A percentile compares a stretch with the other conserved stretches of the same genome.
Conservation (phyloP, 2,329 filamentous ascomycete genomes). For the Coleophoma eucalyptorum region DNA sequence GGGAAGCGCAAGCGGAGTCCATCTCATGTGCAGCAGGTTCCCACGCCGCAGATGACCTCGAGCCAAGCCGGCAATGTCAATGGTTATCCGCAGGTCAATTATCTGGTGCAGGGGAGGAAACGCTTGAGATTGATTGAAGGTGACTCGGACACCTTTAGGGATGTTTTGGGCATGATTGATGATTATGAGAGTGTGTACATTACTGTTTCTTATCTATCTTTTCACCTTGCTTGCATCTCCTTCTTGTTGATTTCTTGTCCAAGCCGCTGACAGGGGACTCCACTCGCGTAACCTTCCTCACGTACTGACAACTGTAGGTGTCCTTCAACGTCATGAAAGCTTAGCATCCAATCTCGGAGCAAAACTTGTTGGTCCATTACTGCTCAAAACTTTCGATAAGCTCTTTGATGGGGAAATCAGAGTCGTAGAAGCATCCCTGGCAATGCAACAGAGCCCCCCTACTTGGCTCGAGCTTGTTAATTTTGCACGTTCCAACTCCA, state of each 20-base stretch:
- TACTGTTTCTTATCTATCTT: neutral
- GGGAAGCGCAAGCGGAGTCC: conserved; percentile 24
- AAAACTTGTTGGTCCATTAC: conserved; percentile 74
- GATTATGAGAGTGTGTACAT: conserved; percentile 64
- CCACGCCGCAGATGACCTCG: conserved; percentile 28
- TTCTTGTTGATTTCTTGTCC: neutral
- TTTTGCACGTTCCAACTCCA: conserved; percentile 76
- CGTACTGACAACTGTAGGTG: conserved; percentile 42
- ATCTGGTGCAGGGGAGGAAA: conserved; percentile 40
- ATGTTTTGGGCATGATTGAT: conserved; percentile 67
- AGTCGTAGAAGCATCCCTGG: conserved; percentile 35
- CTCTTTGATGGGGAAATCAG: conserved; percentile 79
- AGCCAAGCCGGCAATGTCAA: conserved; percentile 14
- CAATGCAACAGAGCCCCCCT: conserved; percentile 58
- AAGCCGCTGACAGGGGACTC: neutral
- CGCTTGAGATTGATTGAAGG: conserved; percentile 48
- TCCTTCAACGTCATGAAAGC: conserved; percentile 81
- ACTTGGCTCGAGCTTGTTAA: conserved; percentile 85
- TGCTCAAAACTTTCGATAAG: conserved; percentile 82
- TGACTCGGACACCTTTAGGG: conserved; percentile 64
- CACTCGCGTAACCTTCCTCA: neutral
- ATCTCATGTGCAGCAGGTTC: conserved; percentile 32
- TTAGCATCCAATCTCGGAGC: conserved; percentile 82
- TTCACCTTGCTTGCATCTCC: neutral
- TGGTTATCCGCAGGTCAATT: conserved; percentile 45